These are phyloP conservation scores for Penicillium pulvis DNA, from an alignment of 495 filamentous ascomycete genomes.

Conservation along the genomic window DNA sequence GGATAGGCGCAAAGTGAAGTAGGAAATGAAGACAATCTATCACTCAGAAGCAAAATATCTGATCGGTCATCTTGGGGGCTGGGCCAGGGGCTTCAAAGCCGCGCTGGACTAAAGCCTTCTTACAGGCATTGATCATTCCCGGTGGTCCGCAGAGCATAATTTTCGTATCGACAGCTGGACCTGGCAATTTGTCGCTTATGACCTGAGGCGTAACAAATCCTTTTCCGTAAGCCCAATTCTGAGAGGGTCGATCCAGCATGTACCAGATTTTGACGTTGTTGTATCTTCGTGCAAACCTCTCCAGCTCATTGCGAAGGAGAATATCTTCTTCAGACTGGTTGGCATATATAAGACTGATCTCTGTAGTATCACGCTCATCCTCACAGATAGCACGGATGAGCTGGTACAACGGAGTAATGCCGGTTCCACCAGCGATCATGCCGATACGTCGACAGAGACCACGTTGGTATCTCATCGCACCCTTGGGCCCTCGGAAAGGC, in stretches of 20 bases:
- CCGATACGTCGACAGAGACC: constrained; percentile 40
- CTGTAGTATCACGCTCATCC: constrained; percentile 48
- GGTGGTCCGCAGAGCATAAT: background rate
- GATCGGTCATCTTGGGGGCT: background rate
- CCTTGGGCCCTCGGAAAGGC: constrained; percentile 52
- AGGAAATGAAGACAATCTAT: too few species aligned
- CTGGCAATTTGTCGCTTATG: background rate
- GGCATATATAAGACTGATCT: constrained; percentile 50
- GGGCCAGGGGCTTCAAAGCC: background rate
- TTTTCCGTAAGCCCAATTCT: constrained; percentile 29
- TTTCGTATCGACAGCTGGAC: background rate
- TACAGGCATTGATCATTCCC: background rate
- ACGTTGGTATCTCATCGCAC: constrained; percentile 44
- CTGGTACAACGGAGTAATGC: constrained; percentile 61
- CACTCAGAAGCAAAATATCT: background rate
- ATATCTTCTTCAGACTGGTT: constrained; percentile 46
- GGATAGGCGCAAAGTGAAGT: too few species aligned
- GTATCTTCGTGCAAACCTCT: constrained; percentile 43
- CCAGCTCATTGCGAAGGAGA: constrained; percentile 45
- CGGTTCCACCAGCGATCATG: constrained; percentile 56
- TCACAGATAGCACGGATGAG: constrained; percentile 55
- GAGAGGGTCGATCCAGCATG: constrained; percentile 39
- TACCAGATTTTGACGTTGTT: constrained; percentile 49
- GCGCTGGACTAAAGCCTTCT: background rate
- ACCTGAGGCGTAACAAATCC: constrained; percentile 9